These are phyloP conservation scores for Cladosporium austrohemisphaericum DNA, from an alignment of 2,329 filamentous ascomycete species.

Conservation along the genomic window DNA sequence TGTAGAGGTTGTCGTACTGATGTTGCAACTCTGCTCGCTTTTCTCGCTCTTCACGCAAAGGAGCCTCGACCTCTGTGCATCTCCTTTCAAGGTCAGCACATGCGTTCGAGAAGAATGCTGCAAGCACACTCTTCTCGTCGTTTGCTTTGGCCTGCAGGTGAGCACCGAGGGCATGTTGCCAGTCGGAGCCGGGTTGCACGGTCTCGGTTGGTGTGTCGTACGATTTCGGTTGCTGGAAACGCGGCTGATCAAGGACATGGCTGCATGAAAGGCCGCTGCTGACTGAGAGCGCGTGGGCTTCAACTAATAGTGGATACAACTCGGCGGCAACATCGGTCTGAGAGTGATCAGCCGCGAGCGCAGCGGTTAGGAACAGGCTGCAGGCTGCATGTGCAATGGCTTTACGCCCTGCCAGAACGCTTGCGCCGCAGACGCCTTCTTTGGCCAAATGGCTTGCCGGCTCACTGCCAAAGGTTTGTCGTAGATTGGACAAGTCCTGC, in stretches of 20 bases:
- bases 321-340: conserved; percentile 7
- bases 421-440: neutral
- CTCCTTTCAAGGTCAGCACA: conserved; percentile 56
- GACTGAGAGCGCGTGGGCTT: neutral
- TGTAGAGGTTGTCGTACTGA: conserved; percentile 36
- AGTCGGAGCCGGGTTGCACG: conserved; percentile 34
- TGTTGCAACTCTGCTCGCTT: conserved; percentile 34
- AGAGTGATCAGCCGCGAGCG: conserved; percentile 11
- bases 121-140: conserved; percentile 45
- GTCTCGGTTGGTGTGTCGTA: neutral
- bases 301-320: conserved; percentile 9
- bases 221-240: neutral
- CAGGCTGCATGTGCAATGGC: neutral
- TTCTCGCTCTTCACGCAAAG: conserved; percentile 45
- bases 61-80: conserved; percentile 53
- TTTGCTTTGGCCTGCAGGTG: conserved; percentile 43
- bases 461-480: neutral
- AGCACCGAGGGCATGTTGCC: conserved; percentile 46
- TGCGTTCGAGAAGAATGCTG: conserved; percentile 49
- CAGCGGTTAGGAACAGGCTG: conserved; percentile 3
- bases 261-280: neutral
- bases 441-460: neutral
- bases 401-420: neutral
- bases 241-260: neutral
- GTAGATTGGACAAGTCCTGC: conserved; percentile 2